Percentiles rank a stretch among this genome's conserved stretches.
These are phyloP conservation scores for Beauveria pseudobassiana DNA, from an alignment of 2,329 filamentous ascomycete genomes.

Conservation along the genomic window DNA sequence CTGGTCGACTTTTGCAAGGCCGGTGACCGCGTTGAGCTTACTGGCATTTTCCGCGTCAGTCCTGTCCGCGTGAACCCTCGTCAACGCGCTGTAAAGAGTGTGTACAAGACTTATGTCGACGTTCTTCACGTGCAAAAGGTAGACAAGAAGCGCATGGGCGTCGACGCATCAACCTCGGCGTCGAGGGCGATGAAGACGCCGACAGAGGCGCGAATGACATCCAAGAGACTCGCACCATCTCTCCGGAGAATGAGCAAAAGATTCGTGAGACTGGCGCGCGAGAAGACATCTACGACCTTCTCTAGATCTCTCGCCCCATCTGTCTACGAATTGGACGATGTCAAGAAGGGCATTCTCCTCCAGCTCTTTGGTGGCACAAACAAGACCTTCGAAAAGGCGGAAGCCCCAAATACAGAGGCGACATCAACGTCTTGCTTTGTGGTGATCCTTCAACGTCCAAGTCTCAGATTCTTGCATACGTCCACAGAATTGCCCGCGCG, in stretches of 20 bases:
- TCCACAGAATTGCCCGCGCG: conserved; percentile 96
- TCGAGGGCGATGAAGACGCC: conserved; percentile 62
- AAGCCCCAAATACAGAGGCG: conserved; percentile 89
- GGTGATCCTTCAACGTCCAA: conserved; percentile 96
- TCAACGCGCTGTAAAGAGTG: conserved; percentile 83
- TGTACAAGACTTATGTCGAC: conserved; percentile 98
- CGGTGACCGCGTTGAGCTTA: conserved; percentile 91
- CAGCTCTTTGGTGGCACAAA: conserved; percentile 97
- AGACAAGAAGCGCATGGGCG: conserved; percentile 88
- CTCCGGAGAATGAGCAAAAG: conserved; percentile 78
- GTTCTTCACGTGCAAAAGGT: conserved; percentile 94
- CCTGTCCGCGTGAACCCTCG: conserved; percentile 91
- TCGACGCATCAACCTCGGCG: conserved; percentile 84
- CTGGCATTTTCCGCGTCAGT: conserved; percentile 92
- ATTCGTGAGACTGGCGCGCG: conserved; percentile 75
- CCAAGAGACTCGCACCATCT: conserved; percentile 77
- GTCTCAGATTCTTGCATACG: conserved; percentile 87
- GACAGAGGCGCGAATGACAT: conserved; percentile 63
- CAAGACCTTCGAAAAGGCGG: conserved; percentile 94
- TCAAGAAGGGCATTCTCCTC: conserved; percentile 95
- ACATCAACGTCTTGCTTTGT: conserved; percentile 94
- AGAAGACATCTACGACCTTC: conserved; percentile 84
- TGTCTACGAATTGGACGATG: conserved; percentile 96
- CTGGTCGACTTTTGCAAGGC: conserved; percentile 97
- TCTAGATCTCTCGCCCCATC: conserved; percentile 87